These are phyloP conservation scores for Eudorina sp. DNA, from an alignment of 139 green algal species.

Conservation along the genomic window DNA sequence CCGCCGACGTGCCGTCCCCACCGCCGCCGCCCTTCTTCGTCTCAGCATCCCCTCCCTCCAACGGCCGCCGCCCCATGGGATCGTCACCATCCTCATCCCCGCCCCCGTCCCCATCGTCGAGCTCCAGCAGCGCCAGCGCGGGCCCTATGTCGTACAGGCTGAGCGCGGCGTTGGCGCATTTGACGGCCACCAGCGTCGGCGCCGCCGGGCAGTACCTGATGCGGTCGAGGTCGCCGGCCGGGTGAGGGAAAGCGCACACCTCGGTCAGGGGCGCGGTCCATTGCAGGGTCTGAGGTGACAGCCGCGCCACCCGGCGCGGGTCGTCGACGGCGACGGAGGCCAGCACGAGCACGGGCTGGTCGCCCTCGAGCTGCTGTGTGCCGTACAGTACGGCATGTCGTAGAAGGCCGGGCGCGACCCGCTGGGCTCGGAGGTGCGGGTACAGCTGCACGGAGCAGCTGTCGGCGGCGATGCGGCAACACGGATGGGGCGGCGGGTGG, in stretches of 20 bases:
- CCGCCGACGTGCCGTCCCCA: background rate
- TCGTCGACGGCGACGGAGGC: background rate
- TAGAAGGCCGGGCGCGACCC: background rate
- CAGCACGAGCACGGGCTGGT: background rate
- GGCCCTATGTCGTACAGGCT: background rate
- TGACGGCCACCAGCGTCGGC: slow-evolving; percentile 3
- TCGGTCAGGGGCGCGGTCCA: background rate
- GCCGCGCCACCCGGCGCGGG: background rate
- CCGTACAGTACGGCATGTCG: slow-evolving; percentile 20
- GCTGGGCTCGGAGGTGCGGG: background rate
- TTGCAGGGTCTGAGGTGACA: background rate
- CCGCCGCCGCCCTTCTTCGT: background rate
- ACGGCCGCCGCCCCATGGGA: background rate
- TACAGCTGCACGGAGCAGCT: background rate
- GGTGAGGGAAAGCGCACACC: background rate
- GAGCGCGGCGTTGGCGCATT: background rate
- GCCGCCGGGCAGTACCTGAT: background rate
- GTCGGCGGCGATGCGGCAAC: background rate
- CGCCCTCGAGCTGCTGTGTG: background rate
- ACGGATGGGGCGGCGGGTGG: background rate
- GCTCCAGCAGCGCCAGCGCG: background rate
- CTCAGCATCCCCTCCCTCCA: background rate
- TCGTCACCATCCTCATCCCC: background rate
- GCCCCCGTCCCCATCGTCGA: background rate
- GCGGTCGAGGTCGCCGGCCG: slow-evolving; percentile 21